Conservation (phyloP, 2,329 filamentous ascomycete genomes). For the Penicillium sp. region DNA sequence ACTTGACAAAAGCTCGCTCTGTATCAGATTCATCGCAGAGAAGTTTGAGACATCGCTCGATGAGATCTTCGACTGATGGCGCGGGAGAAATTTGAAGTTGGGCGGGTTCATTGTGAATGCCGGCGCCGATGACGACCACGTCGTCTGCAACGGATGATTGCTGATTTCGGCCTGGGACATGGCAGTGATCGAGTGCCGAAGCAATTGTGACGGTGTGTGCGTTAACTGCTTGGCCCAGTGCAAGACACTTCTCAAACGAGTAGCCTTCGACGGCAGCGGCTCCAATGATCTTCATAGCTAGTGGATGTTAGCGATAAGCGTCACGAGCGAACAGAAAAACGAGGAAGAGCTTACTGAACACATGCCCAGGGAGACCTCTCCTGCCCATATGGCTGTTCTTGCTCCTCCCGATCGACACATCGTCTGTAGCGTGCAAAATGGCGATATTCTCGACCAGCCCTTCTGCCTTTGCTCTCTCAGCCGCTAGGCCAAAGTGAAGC, state of each 20-base stretch:
- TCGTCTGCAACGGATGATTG: conserved; percentile 7
- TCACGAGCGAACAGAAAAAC: neutral
- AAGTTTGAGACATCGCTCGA: neutral
- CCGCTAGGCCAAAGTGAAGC: conserved; percentile 16
- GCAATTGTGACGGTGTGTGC: neutral
- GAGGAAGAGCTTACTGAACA: neutral
- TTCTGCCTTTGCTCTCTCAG: conserved; percentile 10
- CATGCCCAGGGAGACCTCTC: conserved; percentile 8
- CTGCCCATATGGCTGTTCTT: conserved; percentile 10
- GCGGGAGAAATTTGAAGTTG: conserved; percentile 11
- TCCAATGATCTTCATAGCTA: conserved; percentile 1
- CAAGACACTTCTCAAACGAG: neutral
- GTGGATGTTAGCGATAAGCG: neutral
- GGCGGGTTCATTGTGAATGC: conserved; percentile 18
- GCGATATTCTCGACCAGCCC: conserved; percentile 9
- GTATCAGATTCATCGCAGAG: neutral
- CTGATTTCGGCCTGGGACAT: neutral
- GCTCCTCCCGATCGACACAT: conserved; percentile 16
- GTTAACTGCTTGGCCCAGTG: neutral
- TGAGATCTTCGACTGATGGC: conserved; percentile 12
- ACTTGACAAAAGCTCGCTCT: conserved; percentile 9
- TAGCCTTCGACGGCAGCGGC: neutral
- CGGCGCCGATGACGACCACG: conserved; percentile 14
- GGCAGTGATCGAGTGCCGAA: neutral
- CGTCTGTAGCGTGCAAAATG: conserved; percentile 12